Evolutionary conservation across 1,284 basidiomycete species (phyloP).

Genomic region (Takashimella koratensis): DNA sequence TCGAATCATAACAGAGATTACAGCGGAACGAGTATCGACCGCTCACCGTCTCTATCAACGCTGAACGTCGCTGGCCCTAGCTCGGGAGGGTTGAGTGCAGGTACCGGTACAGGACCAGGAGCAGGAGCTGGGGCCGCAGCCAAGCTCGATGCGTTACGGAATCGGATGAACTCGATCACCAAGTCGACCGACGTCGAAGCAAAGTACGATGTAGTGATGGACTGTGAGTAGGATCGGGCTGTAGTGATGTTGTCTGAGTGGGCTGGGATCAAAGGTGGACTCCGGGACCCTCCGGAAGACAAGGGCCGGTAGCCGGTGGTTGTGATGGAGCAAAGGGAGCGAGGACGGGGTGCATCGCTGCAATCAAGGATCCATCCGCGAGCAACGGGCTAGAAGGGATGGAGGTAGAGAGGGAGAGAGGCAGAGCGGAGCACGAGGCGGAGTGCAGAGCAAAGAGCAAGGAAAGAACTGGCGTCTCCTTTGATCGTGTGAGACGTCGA

Average conservation of each 20-base stretch:
- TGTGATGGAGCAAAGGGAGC: background rate
- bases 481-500: too few relatives aligned
- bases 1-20: background rate
- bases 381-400: background rate
- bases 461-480: too few relatives aligned
- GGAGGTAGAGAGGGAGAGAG: background rate
- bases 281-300: background rate
- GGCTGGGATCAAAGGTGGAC: background rate
- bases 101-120: background rate
- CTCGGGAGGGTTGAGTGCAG: background rate
- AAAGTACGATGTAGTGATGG: constrained; percentile 37
- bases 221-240: too few relatives aligned
- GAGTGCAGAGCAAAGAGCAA: too few relatives aligned
- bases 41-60: background rate
- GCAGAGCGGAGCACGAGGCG: too few relatives aligned
- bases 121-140: background rate
- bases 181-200: constrained; percentile 21
- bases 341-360: background rate
- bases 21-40: background rate
- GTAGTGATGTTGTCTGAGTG: too few relatives aligned
- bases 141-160: constrained; percentile 6
- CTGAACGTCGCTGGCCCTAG: background rate
- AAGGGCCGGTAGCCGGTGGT: background rate
- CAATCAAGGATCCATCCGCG: background rate
- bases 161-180: constrained; percentile 3